Percentiles rank a stretch among this genome's conserved stretches.
phyloP scores from a whole-genome alignment of 2,329 filamentous ascomycete species.

The Colletotrichum falcatum region DNA sequence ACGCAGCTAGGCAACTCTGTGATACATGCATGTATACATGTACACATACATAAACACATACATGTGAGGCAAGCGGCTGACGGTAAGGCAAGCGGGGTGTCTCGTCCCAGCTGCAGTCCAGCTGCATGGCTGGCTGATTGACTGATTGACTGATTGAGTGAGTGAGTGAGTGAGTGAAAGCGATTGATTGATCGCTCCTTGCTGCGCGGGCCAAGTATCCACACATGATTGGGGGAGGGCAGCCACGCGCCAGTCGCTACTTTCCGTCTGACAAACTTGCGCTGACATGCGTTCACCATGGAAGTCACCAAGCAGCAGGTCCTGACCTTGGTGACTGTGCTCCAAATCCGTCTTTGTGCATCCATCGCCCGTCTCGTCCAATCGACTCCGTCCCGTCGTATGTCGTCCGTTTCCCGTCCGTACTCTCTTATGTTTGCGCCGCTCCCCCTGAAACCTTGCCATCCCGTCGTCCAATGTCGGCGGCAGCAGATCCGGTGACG shows the following conservation, averaged over 20 bases:
- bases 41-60: background rate
- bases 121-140: background rate
- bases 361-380: background rate
- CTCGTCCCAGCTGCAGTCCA: slow-evolving; percentile 5
- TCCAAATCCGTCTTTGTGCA: too few species aligned
- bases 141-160: background rate
- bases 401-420: slow-evolving; percentile 5
- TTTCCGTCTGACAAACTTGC: slow-evolving; percentile 7
- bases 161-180: too few species aligned
- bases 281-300: slow-evolving; percentile 16
- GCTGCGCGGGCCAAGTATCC: background rate
- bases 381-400: slow-evolving; percentile 13
- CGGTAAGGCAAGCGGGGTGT: slow-evolving; percentile 17
- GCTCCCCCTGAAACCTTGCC: background rate
- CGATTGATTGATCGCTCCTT: background rate
- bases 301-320: too few species aligned
- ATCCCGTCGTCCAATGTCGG: slow-evolving; percentile 8
- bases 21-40: too few species aligned
- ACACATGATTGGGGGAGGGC: background rate
- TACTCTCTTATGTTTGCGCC: background rate
- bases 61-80: background rate
- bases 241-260: background rate
- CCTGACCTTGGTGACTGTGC: too few species aligned
- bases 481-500: slow-evolving; percentile 22
- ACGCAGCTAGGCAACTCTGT: background rate